Base-by-base conservation (phyloP, 345 rosid genomes). In the Murraya paniculata region DNA sequence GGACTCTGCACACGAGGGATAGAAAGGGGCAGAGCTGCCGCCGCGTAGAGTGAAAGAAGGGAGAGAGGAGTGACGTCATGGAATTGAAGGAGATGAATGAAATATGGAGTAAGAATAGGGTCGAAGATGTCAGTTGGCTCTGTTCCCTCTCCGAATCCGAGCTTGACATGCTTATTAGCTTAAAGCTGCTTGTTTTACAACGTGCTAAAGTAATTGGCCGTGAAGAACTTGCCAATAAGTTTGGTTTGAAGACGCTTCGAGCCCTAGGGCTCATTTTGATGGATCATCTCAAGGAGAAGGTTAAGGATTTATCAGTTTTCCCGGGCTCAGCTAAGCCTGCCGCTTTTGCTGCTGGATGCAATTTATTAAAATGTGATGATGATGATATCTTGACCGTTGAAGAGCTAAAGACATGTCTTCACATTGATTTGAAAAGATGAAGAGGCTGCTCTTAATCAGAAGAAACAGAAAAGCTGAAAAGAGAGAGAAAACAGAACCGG, bases 241-340 rank as follows among this genome's bases (percentile, higher is more conserved):
- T 93, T 77, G 87, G 93, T 87, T 75, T 90, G 70, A 93, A 87
- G 85, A 79, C 75, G 85, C 97, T 94, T 72, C 89, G 93, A 64
- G 88, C 87, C 66, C 79, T 93, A 33, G 93, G 97, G 7, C 39
- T 86, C 56, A 56, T 87, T 83, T 79, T 90, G 82, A 86, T 88
- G 90, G 88, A 86, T 61, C 58, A 67, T 72, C 9, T 79, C 19
- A 87, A 84, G 77, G 89, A 27, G 35, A 82, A 84, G 68, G n/a
- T 85, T 9, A 68, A 83, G 71, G 84, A 75, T 68, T 82, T 70
- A 53, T 75, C 85, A 30, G 77, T 65, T 11, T 30, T 38, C 39
- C 82, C 82, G 1, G 79, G 76, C 39, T 74, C 71, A 59, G 71
- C 45, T 3, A 75, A 82, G 53, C 39, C 76, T 65, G 45, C 73